Conservation (phyloP, 176 grass and related monocot genomes). For the Pharus latifolius region DNA sequence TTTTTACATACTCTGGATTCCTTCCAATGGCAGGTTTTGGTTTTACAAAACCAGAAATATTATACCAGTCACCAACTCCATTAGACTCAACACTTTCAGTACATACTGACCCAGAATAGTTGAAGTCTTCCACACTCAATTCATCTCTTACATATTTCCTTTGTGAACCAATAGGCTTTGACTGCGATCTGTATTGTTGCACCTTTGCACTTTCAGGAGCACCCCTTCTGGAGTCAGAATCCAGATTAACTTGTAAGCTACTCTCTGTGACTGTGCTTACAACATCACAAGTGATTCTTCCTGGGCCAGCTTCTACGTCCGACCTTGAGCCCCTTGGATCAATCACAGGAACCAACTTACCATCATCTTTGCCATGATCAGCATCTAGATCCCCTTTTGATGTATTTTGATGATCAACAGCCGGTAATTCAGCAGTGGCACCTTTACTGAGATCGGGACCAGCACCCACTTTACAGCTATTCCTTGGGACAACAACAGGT, state of each 20-base stretch:
- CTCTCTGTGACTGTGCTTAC: neutral
- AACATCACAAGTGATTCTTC: slow-evolving; percentile 17
- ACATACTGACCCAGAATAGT: neutral
- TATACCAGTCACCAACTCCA: slow-evolving; percentile 23
- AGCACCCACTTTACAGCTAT: slow-evolving; percentile 26
- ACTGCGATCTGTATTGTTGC: slow-evolving; percentile 1
- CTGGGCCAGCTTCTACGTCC: neutral
- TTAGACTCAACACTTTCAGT: slow-evolving; percentile 28
- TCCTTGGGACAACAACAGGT: slow-evolving; percentile 23
- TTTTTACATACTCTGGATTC: slow-evolving; percentile 18
- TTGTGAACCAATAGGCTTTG: slow-evolving; percentile 25
- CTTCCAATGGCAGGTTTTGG: slow-evolving; percentile 1
- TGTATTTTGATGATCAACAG: slow-evolving; percentile 9
- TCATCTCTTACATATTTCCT: slow-evolving; percentile 27
- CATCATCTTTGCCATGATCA: slow-evolving; percentile 22
- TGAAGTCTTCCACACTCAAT: slow-evolving; percentile 25
- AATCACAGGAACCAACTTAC: neutral
- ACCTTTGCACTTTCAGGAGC: neutral
- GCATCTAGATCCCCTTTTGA: neutral
- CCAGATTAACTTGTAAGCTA: neutral
- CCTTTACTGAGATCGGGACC: slow-evolving; percentile 7
- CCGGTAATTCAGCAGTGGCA: neutral
- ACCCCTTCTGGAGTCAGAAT: neutral
- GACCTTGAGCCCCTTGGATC: slow-evolving; percentile 17
- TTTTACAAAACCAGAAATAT: slow-evolving; percentile 19